Conservation (phyloP, 1,284 basidiomycete species). For the Austroboletus novae-zelandiae region DNA sequence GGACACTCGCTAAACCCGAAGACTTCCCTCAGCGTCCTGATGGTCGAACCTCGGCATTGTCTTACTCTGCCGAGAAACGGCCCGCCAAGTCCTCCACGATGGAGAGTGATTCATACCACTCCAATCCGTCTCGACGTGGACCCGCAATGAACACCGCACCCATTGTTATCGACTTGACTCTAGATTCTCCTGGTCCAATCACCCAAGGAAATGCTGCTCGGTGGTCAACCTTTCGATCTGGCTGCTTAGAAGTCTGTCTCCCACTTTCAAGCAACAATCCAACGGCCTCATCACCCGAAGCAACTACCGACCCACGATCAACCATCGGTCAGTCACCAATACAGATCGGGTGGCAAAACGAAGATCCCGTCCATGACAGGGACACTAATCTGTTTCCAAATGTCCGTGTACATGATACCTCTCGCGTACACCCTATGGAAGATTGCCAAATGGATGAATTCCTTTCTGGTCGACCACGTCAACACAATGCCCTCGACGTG, state of each 20-base stretch:
- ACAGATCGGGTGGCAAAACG: background rate
- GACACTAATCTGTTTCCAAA: background rate
- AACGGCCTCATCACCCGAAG: background rate
- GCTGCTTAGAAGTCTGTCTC: slow-evolving; percentile 13
- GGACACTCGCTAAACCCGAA: background rate
- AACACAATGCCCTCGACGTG: background rate
- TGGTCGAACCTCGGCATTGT: background rate
- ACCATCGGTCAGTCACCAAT: background rate
- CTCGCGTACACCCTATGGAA: background rate
- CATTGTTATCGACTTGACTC: slow-evolving; percentile 11
- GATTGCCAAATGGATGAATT: background rate
- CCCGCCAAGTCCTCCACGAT: background rate
- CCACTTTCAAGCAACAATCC: background rate
- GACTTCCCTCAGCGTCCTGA: background rate
- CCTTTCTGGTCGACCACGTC: background rate
- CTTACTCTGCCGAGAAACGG: background rate
- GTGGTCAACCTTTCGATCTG: slow-evolving; percentile 28
- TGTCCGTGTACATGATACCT: background rate
- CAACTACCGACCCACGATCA: background rate
- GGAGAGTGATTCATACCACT: background rate
- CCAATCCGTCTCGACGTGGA: background rate
- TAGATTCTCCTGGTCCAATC: background rate
- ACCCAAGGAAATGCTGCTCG: slow-evolving; percentile 5
- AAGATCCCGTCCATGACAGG: background rate
- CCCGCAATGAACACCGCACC: background rate